Evolutionary conservation across 1,139 yeast genomes (phyloP).

Genomic region (Lodderomyces metapsilosis): DNA sequence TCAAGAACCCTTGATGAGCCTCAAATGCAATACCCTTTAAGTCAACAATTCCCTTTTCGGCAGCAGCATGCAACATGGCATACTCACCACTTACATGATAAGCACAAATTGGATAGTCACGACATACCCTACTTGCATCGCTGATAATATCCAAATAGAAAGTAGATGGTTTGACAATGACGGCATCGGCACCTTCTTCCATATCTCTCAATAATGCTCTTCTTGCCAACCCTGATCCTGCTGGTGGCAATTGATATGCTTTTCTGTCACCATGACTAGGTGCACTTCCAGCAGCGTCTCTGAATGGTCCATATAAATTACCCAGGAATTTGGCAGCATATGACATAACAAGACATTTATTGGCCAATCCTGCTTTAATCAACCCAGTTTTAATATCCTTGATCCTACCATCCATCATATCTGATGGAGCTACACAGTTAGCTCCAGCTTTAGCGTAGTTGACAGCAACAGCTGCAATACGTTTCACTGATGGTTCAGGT

Average conservation of each 20-base stretch:
- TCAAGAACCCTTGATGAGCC: conserved; percentile 82
- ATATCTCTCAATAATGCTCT: conserved; percentile 85
- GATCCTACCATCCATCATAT: conserved; percentile 96
- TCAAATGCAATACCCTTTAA: conserved; percentile 89
- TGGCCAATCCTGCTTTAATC: conserved; percentile 80
- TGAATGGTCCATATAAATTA: conserved; percentile 89
- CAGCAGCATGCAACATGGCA: conserved; percentile 98
- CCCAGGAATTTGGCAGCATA: conserved; percentile 95
- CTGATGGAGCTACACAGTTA: conserved; percentile 93
- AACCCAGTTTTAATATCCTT: conserved; percentile 84
- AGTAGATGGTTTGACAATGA: conserved; percentile 96
- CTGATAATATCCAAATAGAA: conserved; percentile 87
- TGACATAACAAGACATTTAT: conserved; percentile 85
- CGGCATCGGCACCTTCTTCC: conserved; percentile 92
- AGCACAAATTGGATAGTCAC: conserved; percentile 86
- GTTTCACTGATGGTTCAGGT: conserved; percentile 69
- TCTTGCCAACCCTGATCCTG: conserved; percentile 91
- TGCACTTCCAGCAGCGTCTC: conserved; percentile 94
- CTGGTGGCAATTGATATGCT: conserved; percentile 90
- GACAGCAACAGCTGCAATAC: conserved; percentile 93
- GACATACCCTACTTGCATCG: conserved; percentile 81
- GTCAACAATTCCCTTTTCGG: conserved; percentile 91
- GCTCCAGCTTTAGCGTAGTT: conserved; percentile 97
- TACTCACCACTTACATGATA: conserved; percentile 98
- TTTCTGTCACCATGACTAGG: conserved; percentile 92